Base-by-base conservation (phyloP, 257 asterid species). In the Solanum sitiens region DNA sequence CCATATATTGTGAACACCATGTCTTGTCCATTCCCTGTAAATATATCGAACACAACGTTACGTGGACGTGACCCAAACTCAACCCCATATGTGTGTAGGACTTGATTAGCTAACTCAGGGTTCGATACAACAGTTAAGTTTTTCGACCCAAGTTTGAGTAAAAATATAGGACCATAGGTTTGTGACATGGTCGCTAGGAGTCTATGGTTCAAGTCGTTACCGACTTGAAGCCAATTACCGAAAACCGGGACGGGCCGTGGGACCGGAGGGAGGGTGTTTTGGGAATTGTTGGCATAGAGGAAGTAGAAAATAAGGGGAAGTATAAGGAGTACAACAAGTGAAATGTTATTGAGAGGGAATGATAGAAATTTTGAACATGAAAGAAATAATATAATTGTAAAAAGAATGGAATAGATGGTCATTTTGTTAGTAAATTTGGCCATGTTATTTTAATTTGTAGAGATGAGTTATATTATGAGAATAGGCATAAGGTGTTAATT, bases 1-100 rank as follows among this genome's bases (percentile, higher is more conserved):
- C 99, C 99, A 92, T 96, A 96, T 6, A 94, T 98, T 7, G 98
- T 95, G 91, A 96, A 96, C n/a, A 96, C 98, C 99, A 96, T 96
- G 83, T 96, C 99, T 87, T 96, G 99, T 1, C 99, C 99, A 40
- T 94, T 94, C 0, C 98, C 98, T 8, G 98, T 96, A 92, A 96
- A 96, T 53, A 96, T 96, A 39, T 96, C 99, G 88, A 94, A 94
- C 25, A 96, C 98, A 6, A 95, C 98, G 88, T 96, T 96, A 4
- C 99, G 89, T 1, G 99, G 94, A 2, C 99, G 96, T 5, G 99
- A 96, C 2, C 98, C 98, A 86, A 96, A 96, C 83, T 95, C 99
- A 21, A 95, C 96, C 1, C 99, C 99, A 83, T 95, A 98, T 3
- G 99, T 95, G 91, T 94, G 98, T 85, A 95, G 92, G 11, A 96